Evolutionary conservation across 73 alveolate species (phyloP).

Genomic region (Diophrys appendiculata): DNA sequence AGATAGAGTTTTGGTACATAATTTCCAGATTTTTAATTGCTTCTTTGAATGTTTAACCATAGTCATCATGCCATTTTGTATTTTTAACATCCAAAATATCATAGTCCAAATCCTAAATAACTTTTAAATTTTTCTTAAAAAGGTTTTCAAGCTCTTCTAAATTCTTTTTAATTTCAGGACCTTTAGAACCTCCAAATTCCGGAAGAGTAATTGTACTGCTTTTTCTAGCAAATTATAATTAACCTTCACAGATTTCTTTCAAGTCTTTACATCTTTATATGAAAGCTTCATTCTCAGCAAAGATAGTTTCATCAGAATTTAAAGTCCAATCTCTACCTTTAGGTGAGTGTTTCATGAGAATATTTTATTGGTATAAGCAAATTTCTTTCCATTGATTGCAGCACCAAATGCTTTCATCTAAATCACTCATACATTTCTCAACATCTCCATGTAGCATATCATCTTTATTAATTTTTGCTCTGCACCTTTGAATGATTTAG

Average conservation of each 20-base stretch:
- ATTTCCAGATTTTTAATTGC: slow-evolving; percentile 90
- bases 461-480: slow-evolving; percentile 78
- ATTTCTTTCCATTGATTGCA: slow-evolving; percentile 93
- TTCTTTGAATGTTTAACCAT: slow-evolving; percentile 83
- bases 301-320: slow-evolving; percentile 93
- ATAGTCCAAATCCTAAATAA: slow-evolving; percentile 87
- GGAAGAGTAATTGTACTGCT: slow-evolving; percentile 86
- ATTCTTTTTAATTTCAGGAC: slow-evolving; percentile 93
- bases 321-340: slow-evolving; percentile 62
- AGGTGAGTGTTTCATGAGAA: slow-evolving; percentile 60
- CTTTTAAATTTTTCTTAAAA: slow-evolving; percentile 88
- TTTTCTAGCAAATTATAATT: slow-evolving; percentile 96
- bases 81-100: slow-evolving; percentile 98
- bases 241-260: slow-evolving; percentile 98
- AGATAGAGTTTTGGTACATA: slow-evolving; percentile 93
- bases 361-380: slow-evolving; percentile 52
- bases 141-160: slow-evolving; percentile 88
- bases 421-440: slow-evolving; percentile 89
- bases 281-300: slow-evolving; percentile 99
- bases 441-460: slow-evolving; percentile 94
- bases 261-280: slow-evolving; percentile 98
- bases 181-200: slow-evolving; percentile 98
- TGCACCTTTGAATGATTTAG: slow-evolving; percentile 88
- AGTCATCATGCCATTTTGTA: slow-evolving; percentile 99
- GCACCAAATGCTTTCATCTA: slow-evolving; percentile 87